Percentiles rank a stretch among this genome's conserved stretches.
These are phyloP conservation scores for Termitomyces sp. DNA, from an alignment of 768 basidiomycete genomes.

Conservation along the genomic window DNA sequence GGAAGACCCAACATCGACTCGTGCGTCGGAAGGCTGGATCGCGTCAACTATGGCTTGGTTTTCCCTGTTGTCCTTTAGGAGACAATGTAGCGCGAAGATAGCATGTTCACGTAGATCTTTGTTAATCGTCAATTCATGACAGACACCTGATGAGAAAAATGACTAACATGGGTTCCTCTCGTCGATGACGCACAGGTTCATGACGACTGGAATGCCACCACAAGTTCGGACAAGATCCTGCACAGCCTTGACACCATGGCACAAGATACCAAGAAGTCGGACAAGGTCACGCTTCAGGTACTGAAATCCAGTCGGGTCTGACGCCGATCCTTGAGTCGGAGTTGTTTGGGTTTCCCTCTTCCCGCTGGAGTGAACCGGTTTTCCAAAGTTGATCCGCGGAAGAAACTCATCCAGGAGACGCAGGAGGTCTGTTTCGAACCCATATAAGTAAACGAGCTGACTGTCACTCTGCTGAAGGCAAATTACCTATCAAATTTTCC, in stretches of 20 bases:
- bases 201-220: conserved; percentile 76
- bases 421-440: conserved; percentile 54
- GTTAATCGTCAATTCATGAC: conserved; percentile 5
- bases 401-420: conserved; percentile 76
- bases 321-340: conserved; percentile 20
- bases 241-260: conserved; percentile 56
- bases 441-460: conserved; percentile 12
- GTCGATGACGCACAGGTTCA: conserved; percentile 88
- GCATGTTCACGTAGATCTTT: conserved; percentile 91
- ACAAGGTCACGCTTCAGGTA: conserved; percentile 89
- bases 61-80: conserved; percentile 71
- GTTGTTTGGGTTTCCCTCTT: conserved; percentile 18
- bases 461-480: neutral
- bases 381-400: conserved; percentile 81
- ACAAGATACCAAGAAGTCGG: conserved; percentile 79
- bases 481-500: conserved; percentile 55
- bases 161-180: conserved; percentile 89
- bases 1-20: conserved; percentile 50
- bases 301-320: conserved; percentile 60
- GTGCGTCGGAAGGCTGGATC: conserved; percentile 59
- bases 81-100: conserved; percentile 76
- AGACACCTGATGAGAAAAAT: conserved; percentile 9
- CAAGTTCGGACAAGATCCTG: conserved; percentile 72
- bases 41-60: conserved; percentile 80
- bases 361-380: conserved; percentile 36